phyloP scores from a whole-genome alignment of 805 yeast genomes.

The Lipomyces yamadae region DNA sequence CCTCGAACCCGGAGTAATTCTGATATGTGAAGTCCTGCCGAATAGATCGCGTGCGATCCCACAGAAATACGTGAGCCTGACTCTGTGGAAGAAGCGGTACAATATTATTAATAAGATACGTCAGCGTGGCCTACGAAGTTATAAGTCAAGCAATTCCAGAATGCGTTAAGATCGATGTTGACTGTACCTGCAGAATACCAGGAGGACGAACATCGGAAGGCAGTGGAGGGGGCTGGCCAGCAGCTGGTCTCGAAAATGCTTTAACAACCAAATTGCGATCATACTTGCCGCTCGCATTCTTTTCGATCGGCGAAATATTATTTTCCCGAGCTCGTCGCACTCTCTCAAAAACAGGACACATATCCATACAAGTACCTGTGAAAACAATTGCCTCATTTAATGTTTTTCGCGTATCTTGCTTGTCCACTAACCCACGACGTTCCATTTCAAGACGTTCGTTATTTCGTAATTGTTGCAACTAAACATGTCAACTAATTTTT shows the following conservation, averaged over 20 bases:
- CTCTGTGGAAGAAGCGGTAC: conserved; percentile 75
- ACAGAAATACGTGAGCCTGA: conserved; percentile 75
- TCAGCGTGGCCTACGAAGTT: conserved; percentile 56
- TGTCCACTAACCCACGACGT: conserved; percentile 73
- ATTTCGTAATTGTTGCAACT: conserved; percentile 36
- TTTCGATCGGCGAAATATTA: conserved; percentile 79
- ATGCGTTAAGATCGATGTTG: background rate
- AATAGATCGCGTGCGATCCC: conserved; percentile 97
- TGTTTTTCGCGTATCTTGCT: conserved; percentile 78
- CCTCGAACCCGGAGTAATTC: conserved; percentile 90
- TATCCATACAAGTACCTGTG: conserved; percentile 85
- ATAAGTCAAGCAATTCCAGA: background rate
- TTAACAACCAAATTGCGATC: conserved; percentile 71
- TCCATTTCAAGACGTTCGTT: conserved; percentile 39
- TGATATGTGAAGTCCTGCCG: conserved; percentile 97
- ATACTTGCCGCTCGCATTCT: conserved; percentile 65
- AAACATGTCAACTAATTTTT: background rate
- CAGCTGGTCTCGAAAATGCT: conserved; percentile 95
- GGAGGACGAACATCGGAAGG: conserved; percentile 99
- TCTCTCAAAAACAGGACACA: conserved; percentile 95
- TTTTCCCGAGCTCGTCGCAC: conserved; percentile 85
- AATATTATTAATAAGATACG: conserved; percentile 69
- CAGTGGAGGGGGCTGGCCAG: conserved; percentile 96
- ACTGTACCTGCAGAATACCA: conserved; percentile 52
- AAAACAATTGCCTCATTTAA: conserved; percentile 87